These are phyloP conservation scores for Lentinus brumalis DNA, from an alignment of 768 basidiomycete genomes.

Conservation along the genomic window DNA sequence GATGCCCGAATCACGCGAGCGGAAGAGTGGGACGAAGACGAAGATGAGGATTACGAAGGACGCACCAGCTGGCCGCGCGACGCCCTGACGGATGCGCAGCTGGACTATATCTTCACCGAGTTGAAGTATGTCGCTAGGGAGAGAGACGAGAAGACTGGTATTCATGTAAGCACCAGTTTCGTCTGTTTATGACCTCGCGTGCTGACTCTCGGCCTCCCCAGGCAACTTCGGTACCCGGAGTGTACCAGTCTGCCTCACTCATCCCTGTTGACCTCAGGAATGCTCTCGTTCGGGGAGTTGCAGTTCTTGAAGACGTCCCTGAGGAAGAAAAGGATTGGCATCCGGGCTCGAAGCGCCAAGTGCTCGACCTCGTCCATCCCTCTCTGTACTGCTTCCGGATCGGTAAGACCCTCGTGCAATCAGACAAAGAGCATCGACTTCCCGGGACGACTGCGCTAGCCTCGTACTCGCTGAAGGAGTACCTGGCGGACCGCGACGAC, in stretches of 20 bases:
- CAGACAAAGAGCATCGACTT: not conserved
- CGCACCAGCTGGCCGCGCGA: not conserved
- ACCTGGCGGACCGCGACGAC: not conserved
- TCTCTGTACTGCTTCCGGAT: slow-evolving; percentile 39
- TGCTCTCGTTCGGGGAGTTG: not conserved
- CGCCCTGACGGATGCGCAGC: not conserved
- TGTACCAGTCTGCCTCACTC: not conserved
- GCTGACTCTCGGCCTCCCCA: not conserved
- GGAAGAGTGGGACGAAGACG: not conserved
- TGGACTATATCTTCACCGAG: not conserved
- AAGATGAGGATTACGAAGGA: not conserved
- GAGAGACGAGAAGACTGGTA: not conserved
- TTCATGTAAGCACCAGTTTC: too few relatives aligned
- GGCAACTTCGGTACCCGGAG: not conserved
- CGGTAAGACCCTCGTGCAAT: slow-evolving; percentile 1
- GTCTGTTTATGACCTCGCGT: too few relatives aligned
- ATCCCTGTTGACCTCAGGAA: not conserved
- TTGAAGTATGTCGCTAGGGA: not conserved
- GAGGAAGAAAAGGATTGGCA: slow-evolving; percentile 46
- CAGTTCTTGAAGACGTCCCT: slow-evolving; percentile 38
- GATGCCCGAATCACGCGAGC: not conserved
- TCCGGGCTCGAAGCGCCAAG: slow-evolving; percentile 43
- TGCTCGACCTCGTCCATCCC: slow-evolving; percentile 49
- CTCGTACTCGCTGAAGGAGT: not conserved
- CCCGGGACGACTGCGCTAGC: too few relatives aligned